Conservation (phyloP, 805 yeast genomes). For the Candida corydali region DNA sequence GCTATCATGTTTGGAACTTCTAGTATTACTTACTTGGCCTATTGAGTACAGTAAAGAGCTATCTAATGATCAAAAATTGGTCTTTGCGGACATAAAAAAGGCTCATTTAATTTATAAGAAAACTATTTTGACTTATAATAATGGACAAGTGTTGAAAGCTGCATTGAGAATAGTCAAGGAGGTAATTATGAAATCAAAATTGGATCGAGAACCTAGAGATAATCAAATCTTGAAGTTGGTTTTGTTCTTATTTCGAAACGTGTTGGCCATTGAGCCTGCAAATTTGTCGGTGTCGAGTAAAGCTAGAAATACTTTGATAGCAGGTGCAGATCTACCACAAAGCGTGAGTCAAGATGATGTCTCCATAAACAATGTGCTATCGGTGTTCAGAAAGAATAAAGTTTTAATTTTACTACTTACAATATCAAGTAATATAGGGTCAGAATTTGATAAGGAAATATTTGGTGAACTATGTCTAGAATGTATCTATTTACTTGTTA, state of each 20-base stretch:
- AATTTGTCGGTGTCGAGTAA: conserved; percentile 46
- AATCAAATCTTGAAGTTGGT: conserved; percentile 69
- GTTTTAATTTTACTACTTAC: conserved; percentile 74
- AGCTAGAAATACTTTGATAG: conserved; percentile 24
- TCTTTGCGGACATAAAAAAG: conserved; percentile 57
- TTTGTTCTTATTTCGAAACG: conserved; percentile 69
- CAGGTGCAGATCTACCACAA: conserved; percentile 44
- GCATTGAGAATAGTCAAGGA: conserved; percentile 66
- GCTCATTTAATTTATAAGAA: conserved; percentile 72
- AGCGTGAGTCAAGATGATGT: conserved; percentile 65
- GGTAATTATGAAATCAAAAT: conserved; percentile 45
- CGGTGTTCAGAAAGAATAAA: conserved; percentile 60
- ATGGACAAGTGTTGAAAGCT: conserved; percentile 65
- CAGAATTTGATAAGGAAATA: conserved; percentile 57
- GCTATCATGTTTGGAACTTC: conserved; percentile 67
- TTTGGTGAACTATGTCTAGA: conserved; percentile 68
- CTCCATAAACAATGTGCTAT: conserved; percentile 53
- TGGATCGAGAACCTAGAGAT: conserved; percentile 66
- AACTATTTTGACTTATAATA: conserved; percentile 51
- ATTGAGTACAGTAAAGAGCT: conserved; percentile 57
- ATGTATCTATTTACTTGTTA: conserved; percentile 57
- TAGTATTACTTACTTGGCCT: conserved; percentile 88
- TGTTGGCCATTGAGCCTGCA: conserved; percentile 74
- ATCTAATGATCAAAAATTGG: conserved; percentile 51
- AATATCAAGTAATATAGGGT: conserved; percentile 58